Evolutionary conservation across 768 basidiomycete genomes (phyloP).

Genomic region (Suillus sp.): DNA sequence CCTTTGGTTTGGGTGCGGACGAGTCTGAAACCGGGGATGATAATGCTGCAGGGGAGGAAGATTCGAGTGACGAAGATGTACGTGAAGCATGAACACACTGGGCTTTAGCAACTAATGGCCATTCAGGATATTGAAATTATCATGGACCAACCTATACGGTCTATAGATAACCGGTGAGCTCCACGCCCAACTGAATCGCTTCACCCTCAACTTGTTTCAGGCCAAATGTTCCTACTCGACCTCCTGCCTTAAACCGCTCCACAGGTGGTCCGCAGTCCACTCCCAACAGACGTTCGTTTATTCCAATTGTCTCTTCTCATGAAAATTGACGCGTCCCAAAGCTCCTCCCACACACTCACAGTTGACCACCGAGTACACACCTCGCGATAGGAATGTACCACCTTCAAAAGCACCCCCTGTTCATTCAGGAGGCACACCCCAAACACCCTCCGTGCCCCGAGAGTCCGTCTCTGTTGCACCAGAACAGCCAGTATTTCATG

Average conservation of each 20-base stretch:
- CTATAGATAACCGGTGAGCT: slow-evolving; percentile 71
- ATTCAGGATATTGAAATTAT: slow-evolving; percentile 86
- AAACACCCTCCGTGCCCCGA: slow-evolving; percentile 16
- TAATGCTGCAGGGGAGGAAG: slow-evolving; percentile 45
- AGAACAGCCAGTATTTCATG: slow-evolving; percentile 35
- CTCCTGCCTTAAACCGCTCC: slow-evolving; percentile 34
- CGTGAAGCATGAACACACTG: slow-evolving; percentile 15
- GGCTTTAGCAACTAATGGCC: slow-evolving; percentile 12
- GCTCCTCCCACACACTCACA: slow-evolving; percentile 48
- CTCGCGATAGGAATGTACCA: slow-evolving; percentile 61
- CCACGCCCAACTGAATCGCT: slow-evolving; percentile 11
- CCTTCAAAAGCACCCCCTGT: slow-evolving; percentile 25
- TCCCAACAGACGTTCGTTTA: slow-evolving; percentile 30
- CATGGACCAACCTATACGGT: slow-evolving; percentile 75
- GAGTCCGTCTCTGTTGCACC: slow-evolving; percentile 15
- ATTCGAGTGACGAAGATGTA: slow-evolving; percentile 53
- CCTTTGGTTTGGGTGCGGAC: slow-evolving; percentile 26
- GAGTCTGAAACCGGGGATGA: slow-evolving; percentile 37
- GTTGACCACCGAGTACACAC: slow-evolving; percentile 82
- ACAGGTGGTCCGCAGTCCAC: slow-evolving; percentile 28
- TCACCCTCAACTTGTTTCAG: slow-evolving; percentile 24
- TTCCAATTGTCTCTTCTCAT: slow-evolving; percentile 2
- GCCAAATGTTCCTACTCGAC: slow-evolving; percentile 37
- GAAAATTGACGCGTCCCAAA: slow-evolving; percentile 23
- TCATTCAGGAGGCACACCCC: slow-evolving; percentile 25